Conservation (phyloP, 208 protist genomes). For the Leishmania guyanensis region DNA sequence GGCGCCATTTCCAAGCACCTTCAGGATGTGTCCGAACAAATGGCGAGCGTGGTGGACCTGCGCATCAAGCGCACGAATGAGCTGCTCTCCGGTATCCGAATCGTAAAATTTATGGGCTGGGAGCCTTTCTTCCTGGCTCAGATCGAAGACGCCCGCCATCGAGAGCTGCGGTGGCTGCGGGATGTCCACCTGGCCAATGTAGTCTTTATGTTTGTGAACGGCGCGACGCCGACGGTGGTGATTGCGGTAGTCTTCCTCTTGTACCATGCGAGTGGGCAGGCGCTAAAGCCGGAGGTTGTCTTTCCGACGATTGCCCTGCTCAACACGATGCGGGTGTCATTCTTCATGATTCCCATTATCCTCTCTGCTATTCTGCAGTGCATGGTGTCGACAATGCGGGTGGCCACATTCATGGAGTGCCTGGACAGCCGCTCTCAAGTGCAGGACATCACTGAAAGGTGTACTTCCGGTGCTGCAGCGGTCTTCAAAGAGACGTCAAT, state of each 20-base stretch:
- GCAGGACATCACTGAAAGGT: constrained; percentile 24
- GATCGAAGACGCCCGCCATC: constrained; percentile 45
- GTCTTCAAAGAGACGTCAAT: constrained; percentile 36
- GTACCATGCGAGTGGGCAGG: constrained; percentile 52
- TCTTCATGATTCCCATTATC: constrained; percentile 87
- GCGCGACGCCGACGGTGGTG: constrained; percentile 65
- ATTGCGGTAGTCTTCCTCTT: constrained; percentile 58
- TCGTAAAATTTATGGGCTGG: constrained; percentile 94
- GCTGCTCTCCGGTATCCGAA: constrained; percentile 84
- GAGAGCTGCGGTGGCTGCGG: constrained; percentile 57
- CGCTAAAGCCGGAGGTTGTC: constrained; percentile 76
- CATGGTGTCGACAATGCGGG: constrained; percentile 67
- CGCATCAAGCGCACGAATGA: constrained; percentile 88
- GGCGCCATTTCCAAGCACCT: constrained; percentile 41
- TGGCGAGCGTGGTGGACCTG: constrained; percentile 67
- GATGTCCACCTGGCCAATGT: constrained; percentile 42
- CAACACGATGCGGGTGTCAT: constrained; percentile 88
- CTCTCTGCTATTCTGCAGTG: constrained; percentile 69
- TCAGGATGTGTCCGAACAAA: constrained; percentile 27
- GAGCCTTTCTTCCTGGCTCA: constrained; percentile 57
- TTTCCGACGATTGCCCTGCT: constrained; percentile 92
- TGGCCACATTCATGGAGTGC: constrained; percentile 73
- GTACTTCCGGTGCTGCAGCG: constrained; percentile 18
- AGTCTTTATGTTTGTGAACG: constrained; percentile 57
- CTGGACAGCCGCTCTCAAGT: constrained; percentile 17